Evolutionary conservation across 2,329 filamentous ascomycete species (phyloP).

Genomic region (Pezizomycotina sp.): DNA sequence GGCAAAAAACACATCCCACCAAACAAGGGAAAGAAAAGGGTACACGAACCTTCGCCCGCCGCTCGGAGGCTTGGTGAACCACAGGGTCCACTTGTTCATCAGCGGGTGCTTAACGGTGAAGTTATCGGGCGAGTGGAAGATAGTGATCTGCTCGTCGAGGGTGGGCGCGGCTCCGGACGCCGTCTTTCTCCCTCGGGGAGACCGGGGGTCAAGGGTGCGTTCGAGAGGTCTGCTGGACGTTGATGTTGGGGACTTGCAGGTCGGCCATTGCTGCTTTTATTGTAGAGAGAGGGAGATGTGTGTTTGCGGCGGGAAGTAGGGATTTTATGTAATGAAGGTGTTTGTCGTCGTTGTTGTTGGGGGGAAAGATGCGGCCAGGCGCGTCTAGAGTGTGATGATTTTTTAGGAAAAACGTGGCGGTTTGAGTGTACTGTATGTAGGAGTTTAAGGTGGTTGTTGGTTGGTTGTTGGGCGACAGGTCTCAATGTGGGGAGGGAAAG

Average conservation of each 20-base stretch:
- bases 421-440: too few relatives aligned
- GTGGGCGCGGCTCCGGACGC: conserved; percentile 4
- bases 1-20: too few relatives aligned
- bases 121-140: conserved; percentile 96
- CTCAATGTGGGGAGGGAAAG: too few relatives aligned
- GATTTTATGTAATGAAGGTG: neutral
- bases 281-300: neutral
- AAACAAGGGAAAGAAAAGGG: neutral
- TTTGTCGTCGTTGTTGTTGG: too few relatives aligned
- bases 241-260: too few relatives aligned
- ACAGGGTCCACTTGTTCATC: conserved; percentile 94
- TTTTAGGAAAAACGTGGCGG: neutral
- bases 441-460: conserved; percentile 1
- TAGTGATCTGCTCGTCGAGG: conserved; percentile 57
- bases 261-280: conserved; percentile 15
- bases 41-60: conserved; percentile 56
- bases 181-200: conserved; percentile 16
- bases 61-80: conserved; percentile 97
- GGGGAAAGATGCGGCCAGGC: neutral
- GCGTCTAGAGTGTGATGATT: conserved; percentile 1
- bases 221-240: conserved; percentile 18
- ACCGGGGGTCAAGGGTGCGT: conserved; percentile 16
- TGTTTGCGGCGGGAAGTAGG: neutral
- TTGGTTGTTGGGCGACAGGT: neutral
- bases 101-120: conserved; percentile 99